Evolutionary conservation across 495 filamentous ascomycete genomes (phyloP).

Genomic region (Aspergillus taichungensis): DNA sequence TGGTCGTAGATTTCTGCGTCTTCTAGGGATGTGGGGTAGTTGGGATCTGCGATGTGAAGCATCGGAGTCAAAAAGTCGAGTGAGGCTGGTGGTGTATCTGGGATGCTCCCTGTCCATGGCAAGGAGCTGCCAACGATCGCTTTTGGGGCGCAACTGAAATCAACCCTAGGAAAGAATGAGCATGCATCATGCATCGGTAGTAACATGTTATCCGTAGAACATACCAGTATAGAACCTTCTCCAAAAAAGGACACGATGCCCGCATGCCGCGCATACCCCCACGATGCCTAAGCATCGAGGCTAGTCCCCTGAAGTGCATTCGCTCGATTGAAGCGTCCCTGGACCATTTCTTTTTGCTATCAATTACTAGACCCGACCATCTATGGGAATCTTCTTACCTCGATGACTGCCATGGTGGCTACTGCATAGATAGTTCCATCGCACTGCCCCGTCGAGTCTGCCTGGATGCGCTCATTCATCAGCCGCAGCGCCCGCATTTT

Average conservation of each 20-base stretch:
- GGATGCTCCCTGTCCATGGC: constrained; percentile 15
- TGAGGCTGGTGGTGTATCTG: constrained; percentile 10
- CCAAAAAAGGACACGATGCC: constrained; percentile 13
- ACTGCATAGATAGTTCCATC: constrained; percentile 22
- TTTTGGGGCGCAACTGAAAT: constrained; percentile 21
- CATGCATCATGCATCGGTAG: not conserved
- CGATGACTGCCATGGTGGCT: constrained; percentile 26
- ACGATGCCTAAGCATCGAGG: constrained; percentile 18
- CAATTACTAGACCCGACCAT: constrained; percentile 1
- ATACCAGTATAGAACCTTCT: constrained; percentile 22
- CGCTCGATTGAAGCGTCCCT: constrained; percentile 21
- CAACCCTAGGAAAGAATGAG: constrained; percentile 14
- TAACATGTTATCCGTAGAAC: not conserved
- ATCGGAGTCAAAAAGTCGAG: constrained; percentile 14
- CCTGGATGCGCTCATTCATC: constrained; percentile 21
- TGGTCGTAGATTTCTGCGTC: constrained; percentile 15
- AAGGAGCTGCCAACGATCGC: constrained; percentile 18
- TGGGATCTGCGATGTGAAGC: constrained; percentile 11
- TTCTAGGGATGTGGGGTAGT: constrained; percentile 5
- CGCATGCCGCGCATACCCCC: constrained; percentile 20
- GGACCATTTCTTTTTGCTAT: constrained; percentile 21
- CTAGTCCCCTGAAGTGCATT: constrained; percentile 21
- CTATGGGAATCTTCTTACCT: constrained; percentile 9
- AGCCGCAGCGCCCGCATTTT: constrained; percentile 20
- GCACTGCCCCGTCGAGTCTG: constrained; percentile 10